phyloP scores from a whole-genome alignment of 805 yeast species.

The Saccharomycopsis sp. region DNA sequence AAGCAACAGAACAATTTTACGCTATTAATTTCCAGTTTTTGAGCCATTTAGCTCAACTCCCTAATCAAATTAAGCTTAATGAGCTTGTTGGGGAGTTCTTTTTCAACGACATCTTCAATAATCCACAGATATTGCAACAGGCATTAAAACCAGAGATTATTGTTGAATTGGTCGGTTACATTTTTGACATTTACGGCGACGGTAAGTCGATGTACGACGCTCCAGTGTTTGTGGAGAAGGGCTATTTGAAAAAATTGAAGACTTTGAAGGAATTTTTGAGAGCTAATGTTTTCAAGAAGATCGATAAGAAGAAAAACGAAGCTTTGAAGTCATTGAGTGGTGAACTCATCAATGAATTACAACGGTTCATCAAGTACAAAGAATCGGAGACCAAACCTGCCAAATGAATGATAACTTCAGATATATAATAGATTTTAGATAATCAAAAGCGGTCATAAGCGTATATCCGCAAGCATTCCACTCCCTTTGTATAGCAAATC shows the following conservation, averaged over 20 bases:
- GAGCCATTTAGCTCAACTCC: neutral
- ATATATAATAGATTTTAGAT: neutral
- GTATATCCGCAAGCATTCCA: conserved; percentile 37
- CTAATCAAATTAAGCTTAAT: conserved; percentile 33
- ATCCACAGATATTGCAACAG: conserved; percentile 23
- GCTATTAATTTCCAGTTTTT: conserved; percentile 3
- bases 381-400: conserved; percentile 31
- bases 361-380: conserved; percentile 75
- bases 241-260: conserved; percentile 38
- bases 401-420: neutral
- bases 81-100: conserved; percentile 40
- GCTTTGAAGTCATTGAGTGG: conserved; percentile 57
- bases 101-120: conserved; percentile 26
- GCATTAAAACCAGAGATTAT: conserved; percentile 4
- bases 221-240: conserved; percentile 54
- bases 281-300: conserved; percentile 26
- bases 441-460: conserved; percentile 13
- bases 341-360: conserved; percentile 60
- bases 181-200: conserved; percentile 81
- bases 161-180: conserved; percentile 25
- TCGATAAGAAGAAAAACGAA: conserved; percentile 57
- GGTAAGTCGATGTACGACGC: conserved; percentile 57
- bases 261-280: conserved; percentile 16
- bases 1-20: conserved; percentile 4
- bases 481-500: conserved; percentile 41